Conservation (phyloP, 306 rosid species). For the Amphicarpaea edgeworthii region DNA sequence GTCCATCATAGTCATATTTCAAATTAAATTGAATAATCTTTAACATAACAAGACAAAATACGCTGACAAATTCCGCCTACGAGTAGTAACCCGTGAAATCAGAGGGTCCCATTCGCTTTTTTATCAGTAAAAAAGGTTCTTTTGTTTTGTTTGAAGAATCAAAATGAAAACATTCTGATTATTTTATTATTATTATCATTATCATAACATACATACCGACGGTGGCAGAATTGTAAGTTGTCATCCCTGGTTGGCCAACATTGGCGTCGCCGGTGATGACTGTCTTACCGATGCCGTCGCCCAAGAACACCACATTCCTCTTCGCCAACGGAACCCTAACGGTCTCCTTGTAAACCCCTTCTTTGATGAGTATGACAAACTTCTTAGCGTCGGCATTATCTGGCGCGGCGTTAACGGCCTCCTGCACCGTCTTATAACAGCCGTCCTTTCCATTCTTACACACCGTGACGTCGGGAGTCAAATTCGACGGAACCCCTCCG, state of each 20-base stretch:
- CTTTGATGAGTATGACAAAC: slow-evolving; percentile 73
- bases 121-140: neutral
- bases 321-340: slow-evolving; percentile 76
- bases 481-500: slow-evolving; percentile 54
- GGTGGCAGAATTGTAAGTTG: slow-evolving; percentile 76
- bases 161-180: neutral
- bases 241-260: slow-evolving; percentile 64
- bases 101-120: neutral
- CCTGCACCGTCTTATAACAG: slow-evolving; percentile 73
- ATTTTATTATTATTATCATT: neutral
- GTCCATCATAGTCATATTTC: slow-evolving; percentile 2
- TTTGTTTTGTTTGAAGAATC: neutral
- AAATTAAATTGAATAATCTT: too few relatives aligned
- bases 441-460: slow-evolving; percentile 55
- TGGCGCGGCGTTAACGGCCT: slow-evolving; percentile 74
- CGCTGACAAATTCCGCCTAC: neutral
- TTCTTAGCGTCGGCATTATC: slow-evolving; percentile 40
- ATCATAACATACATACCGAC: slow-evolving; percentile 59
- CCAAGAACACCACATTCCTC: slow-evolving; percentile 74
- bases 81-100: neutral
- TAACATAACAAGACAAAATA: too few relatives aligned
- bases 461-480: slow-evolving; percentile 65
- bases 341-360: slow-evolving; percentile 79
- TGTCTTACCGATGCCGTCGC: slow-evolving; percentile 82
- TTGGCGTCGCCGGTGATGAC: slow-evolving; percentile 72